Evolutionary conservation across 108 stramenopile species (phyloP), one percentile per base, ranked within the genome.

Genomic region (Fragilaria radians): DNA sequence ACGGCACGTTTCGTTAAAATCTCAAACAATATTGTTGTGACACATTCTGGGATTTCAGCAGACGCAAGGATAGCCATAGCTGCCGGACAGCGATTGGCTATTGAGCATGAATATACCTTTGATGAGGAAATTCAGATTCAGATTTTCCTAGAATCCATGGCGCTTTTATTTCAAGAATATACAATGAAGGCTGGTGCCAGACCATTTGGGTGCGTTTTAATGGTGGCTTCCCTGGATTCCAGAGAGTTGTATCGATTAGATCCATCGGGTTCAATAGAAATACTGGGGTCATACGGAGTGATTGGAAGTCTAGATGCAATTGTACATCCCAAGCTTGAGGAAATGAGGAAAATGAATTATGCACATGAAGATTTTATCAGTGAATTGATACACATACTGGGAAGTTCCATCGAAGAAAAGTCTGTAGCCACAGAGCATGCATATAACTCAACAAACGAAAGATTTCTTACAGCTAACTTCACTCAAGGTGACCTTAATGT

Each of bases 131-230:
- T 86, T 42, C 70, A 75, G 0, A 64, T 76, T 26, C 64, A 71
- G 32, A 59, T 85, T 2, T 76, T 92, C 47, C 48, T 92, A 33
- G 76, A 82, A 58, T 79, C 81, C 46, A 25, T 92, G 31, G 56
- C 80, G 18, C 55, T 82, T 19, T 64, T 82, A 52, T 72, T 86
- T 66, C 85, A 85, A 68, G 81, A 86, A 48, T 80, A 84, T 61
- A 92, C 90, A 18, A 88, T 88, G 85, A 88, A 78, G 66, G 68
- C 76, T 22, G 86, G 78, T 28, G 59, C 63, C 0, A 52, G 90
- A 25, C 90, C 90, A 7, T 92, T 82, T 68, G 90, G 90, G 7
- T 77, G 80, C 49, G 74, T 78, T 0, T 28, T 92, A 25, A 11
- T 92, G 23, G 83, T 92, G 2, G 80, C 72, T 21, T 71, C 62